These are phyloP conservation scores for Chrysosporium queenslandicum DNA, from an alignment of 2,329 filamentous ascomycete species.

Conservation along the genomic window DNA sequence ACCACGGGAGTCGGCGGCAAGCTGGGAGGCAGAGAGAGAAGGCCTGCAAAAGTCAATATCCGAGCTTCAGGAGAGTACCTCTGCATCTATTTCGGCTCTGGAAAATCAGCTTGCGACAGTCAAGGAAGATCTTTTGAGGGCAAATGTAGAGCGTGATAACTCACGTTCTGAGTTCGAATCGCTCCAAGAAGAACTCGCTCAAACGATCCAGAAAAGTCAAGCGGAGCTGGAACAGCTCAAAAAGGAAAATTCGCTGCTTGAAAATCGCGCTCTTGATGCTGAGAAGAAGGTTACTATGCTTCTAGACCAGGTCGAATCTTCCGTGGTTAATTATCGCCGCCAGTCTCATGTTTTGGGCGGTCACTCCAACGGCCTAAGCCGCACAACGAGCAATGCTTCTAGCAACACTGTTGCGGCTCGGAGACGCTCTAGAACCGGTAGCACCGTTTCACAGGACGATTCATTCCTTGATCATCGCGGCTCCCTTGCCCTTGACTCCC, in stretches of 20 bases:
- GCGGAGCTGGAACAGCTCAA: slow-evolving; percentile 71
- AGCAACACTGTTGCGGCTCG: slow-evolving; percentile 37
- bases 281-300: slow-evolving; percentile 88
- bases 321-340: slow-evolving; percentile 87
- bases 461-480: slow-evolving; percentile 42
- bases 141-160: slow-evolving; percentile 59
- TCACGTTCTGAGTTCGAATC: slow-evolving; percentile 49
- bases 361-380: slow-evolving; percentile 35
- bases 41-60: slow-evolving; percentile 59
- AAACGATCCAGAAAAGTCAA: slow-evolving; percentile 46
- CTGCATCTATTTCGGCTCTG: slow-evolving; percentile 54
- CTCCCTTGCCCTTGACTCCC: slow-evolving; percentile 69
- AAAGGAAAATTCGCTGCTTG: slow-evolving; percentile 68
- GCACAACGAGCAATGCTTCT: slow-evolving; percentile 47
- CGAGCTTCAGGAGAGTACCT: slow-evolving; percentile 58
- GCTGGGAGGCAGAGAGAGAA: slow-evolving; percentile 67
- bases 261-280: slow-evolving; percentile 75
- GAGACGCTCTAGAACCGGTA: slow-evolving; percentile 32
- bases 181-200: slow-evolving; percentile 47
- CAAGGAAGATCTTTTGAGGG: slow-evolving; percentile 56
- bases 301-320: slow-evolving; percentile 86
- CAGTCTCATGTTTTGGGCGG: slow-evolving; percentile 43
- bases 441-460: slow-evolving; percentile 36
- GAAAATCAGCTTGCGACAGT: slow-evolving; percentile 62
- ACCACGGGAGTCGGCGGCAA: slow-evolving; percentile 40